Evolutionary conservation across 2,329 filamentous ascomycete genomes (phyloP), one percentile per base, ranked within the genome.

Genomic region (Pseudovirgaria hyperparasitica): DNA sequence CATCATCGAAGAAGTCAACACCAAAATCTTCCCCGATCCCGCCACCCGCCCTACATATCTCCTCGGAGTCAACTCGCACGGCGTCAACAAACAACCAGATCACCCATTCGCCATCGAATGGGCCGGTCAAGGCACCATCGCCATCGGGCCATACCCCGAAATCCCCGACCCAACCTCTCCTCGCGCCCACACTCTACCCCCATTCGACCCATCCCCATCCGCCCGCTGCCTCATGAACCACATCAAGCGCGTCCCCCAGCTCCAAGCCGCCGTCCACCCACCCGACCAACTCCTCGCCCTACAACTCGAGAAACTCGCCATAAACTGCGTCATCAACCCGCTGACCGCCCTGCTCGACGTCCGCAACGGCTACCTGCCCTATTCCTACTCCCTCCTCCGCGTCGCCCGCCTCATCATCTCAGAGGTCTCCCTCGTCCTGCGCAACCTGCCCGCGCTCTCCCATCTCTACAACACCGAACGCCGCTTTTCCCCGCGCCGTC

Each of bases 1-100:
- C 1, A 60, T 84, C 2, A 63, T 84, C n/a, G 85, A 96, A 25
- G 67, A 75, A 25, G 65, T 94, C 21, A 84, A 82, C 41, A 54
- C 65, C 18, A 52, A 66, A 8, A 51, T 92, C 16, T 94, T 93
- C 39, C 65, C 70, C 0, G 68, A 86, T 34, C 62, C 69, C 1
- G 48, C 55, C 1, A 61, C 57, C 1, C 67, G 80, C 15, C 90
- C 90, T 2, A 72, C 70, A 29, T 93, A 92, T 41, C 63, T 94
- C 32, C 52, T 85, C 16, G 82, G 81, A 6, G 62, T 76, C 36
- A 60, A 72, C 28, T 70, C 66, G 6, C 74, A 78, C 41, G 70
- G 67, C 17, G 51, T 71, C 13, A 62, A 66, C 31, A 47, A 41
- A 2, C 45, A 50, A 1, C 36, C 55, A 5, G 50, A 52, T 11